Evolutionary conservation across 2,329 filamentous ascomycete genomes (phyloP), one percentile per base, ranked within the genome.

Genomic region (Dichotomopilus funicola): DNA sequence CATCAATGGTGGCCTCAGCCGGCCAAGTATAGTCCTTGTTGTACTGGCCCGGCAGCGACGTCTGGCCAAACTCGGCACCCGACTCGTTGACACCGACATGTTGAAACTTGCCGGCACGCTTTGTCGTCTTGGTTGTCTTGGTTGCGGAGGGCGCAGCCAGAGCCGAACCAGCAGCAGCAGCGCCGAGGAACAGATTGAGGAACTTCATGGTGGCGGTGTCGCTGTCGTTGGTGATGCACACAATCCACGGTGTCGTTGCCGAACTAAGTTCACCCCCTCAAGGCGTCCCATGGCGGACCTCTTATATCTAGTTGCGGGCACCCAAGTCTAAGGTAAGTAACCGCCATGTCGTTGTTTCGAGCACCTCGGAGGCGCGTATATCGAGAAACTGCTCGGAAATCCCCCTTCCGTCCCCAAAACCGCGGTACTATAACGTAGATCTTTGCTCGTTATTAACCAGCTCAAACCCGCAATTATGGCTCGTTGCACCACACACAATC

Each of bases 1-100:
- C 53, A 66, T 65, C 68, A 45, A 82, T 76, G 11, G 74, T 67
- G 3, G 70, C 68, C 13, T 75, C 68, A 47, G 79, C 74, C 2
- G 84, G 83, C 74, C 82, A 88, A 58, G 71, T 83, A 69, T 80
- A 88, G 62, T 88, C 78, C 9, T 69, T 83, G 59, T 77, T 78
- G 63, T 78, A 0, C 67, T 66, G 13, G 83, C 85, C 0, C 84
- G 84, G 42, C 81, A 74, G 47, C 63, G 70, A 75, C n/a, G 64
- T 70, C 57, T 79, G 70, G 37, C 84, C 85, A 55, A 88, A 88
- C 66, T 88, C 86, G 48, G 81, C 83, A 36, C 82, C 82, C 13
- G 72, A 67, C 62, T 75, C 66, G 63, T 76, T 76, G 57, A 72
- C 67, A 54, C 75, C 75, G 51, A 75, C 66, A 66, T 70, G 75